Evolutionary conservation across 495 filamentous ascomycete species (phyloP), one percentile per base, ranked within the genome.

Genomic region (Trichoderma virens): DNA sequence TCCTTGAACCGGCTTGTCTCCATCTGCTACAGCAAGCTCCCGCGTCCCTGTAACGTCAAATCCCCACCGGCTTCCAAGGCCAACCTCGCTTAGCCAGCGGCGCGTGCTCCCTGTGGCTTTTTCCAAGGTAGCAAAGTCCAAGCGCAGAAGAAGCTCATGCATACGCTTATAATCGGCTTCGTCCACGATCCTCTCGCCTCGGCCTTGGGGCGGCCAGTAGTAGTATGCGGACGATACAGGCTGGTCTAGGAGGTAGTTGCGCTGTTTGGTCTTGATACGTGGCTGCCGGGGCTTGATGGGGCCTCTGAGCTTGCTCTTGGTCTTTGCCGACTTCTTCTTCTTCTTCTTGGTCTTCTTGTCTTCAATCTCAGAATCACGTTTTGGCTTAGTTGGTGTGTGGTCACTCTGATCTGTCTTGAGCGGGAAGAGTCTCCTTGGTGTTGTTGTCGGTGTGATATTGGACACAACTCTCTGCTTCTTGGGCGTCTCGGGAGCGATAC

Each of bases 71-170:
- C 74, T 69, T 31, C 74, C 69, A 72, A 69, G 64, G 31, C 69
- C 70, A 28, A 74, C 70, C 70, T 81, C 72, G 59, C 85, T 82
- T 25, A 90, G 80, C 89, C 92, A 97, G 45, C 86, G 82, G 62
- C 74, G 77, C 11, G 91, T 92, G 70, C 90, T 91, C 27, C 79
- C 76, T 16, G 75, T 75, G 5, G 91, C 88, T n/a, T 89, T 82
- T 3, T 86, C 80, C 28, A 87, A 67, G 39, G 85, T 87, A 13
- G 85, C 86, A 74, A 97, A 97, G 72, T 97, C 91, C 16, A 93
- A 83, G 28, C 88, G 84, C n/a, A 97, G 82, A 1, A 98, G 79
- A 38, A 91, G 75, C 67, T 95, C 88, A 64, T 86, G 84, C n/a
- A 87, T 84, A 11, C 85, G 81, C 65, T 90, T 87, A 76, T 96